Evolutionary conservation across 768 basidiomycete species (phyloP).

Genomic region (Rhodotorula kratochvilovae): DNA sequence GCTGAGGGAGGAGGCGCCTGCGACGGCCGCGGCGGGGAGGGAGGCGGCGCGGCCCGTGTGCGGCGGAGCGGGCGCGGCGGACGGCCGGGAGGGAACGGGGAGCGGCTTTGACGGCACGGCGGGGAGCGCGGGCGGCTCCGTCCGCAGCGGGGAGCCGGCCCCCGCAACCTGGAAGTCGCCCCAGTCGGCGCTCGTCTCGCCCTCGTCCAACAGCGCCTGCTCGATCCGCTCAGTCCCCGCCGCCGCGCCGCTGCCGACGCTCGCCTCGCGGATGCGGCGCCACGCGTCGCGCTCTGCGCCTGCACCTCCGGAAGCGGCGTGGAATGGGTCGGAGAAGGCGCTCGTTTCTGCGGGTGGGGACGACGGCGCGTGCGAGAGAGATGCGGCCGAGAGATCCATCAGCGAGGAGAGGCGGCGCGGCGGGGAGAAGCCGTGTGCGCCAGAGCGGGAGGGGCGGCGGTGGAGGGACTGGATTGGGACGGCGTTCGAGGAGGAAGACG

Average conservation of each 20-base stretch:
- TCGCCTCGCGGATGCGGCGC: slow-evolving; percentile 14
- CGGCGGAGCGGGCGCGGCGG: background rate
- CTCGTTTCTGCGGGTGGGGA: slow-evolving; percentile 1
- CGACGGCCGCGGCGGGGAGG: background rate
- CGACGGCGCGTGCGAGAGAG: background rate
- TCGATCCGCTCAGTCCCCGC: background rate
- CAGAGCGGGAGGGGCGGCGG: background rate
- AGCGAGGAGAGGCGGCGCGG: slow-evolving; percentile 22
- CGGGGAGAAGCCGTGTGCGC: slow-evolving; percentile 5
- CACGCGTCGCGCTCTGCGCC: background rate
- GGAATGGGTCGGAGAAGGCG: slow-evolving; percentile 23
- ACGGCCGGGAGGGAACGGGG: background rate
- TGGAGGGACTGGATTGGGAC: background rate
- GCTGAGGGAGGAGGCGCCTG: background rate
- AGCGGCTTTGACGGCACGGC: too few species aligned
- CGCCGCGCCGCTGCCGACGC: background rate
- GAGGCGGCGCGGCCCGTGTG: background rate
- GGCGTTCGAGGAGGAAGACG: background rate
- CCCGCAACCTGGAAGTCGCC: background rate
- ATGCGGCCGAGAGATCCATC: slow-evolving; percentile 8
- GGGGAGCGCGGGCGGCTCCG: background rate
- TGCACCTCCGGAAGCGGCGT: slow-evolving; percentile 3
- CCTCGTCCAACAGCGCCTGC: background rate
- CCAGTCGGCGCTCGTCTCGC: background rate
- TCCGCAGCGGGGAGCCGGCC: background rate